These are phyloP conservation scores for Ambrosiella cleistominuta DNA, from an alignment of 2,329 filamentous ascomycete species.

Conservation along the genomic window DNA sequence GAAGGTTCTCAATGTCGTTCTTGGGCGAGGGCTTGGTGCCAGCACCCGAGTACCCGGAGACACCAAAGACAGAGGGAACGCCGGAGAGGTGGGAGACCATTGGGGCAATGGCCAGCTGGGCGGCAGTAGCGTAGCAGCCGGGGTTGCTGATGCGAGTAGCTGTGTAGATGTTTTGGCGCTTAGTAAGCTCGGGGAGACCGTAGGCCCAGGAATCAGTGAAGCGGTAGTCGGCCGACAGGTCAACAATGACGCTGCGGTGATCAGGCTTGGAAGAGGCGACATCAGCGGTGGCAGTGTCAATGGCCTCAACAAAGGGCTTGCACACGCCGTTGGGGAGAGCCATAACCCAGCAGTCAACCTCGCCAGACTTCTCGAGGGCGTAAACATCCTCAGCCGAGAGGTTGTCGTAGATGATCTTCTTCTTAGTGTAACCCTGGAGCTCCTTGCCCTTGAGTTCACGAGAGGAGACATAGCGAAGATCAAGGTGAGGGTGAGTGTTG, in stretches of 20 bases:
- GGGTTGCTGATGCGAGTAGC: conserved; percentile 79
- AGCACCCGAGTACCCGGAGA: conserved; percentile 86
- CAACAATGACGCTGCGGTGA: conserved; percentile 61
- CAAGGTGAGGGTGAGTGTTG: conserved; percentile 76
- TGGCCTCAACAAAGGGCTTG: conserved; percentile 81
- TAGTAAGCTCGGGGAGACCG: conserved; percentile 70
- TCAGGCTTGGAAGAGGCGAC: conserved; percentile 15
- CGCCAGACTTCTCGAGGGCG: conserved; percentile 63
- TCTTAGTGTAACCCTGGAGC: conserved; percentile 78
- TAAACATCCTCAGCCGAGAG: conserved; percentile 72
- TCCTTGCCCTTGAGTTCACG: conserved; percentile 78
- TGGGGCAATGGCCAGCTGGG: conserved; percentile 76
- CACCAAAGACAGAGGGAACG: conserved; percentile 70
- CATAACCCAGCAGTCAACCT: conserved; percentile 95
- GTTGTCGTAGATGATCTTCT: conserved; percentile 83
- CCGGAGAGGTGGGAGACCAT: conserved; percentile 60
- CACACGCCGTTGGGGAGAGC: conserved; percentile 89
- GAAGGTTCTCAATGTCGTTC: conserved; percentile 73
- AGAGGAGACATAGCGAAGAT: conserved; percentile 80
- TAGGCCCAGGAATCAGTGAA: conserved; percentile 80
- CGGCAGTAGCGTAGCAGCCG: conserved; percentile 86
- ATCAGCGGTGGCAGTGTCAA: conserved; percentile 25
- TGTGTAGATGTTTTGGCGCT: conserved; percentile 56
- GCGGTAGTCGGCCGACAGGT: conserved; percentile 91
- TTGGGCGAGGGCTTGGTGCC: conserved; percentile 88